These are phyloP conservation scores for Kipferlia bialata DNA, from an alignment of 78 protist species.

Conservation along the genomic window DNA sequence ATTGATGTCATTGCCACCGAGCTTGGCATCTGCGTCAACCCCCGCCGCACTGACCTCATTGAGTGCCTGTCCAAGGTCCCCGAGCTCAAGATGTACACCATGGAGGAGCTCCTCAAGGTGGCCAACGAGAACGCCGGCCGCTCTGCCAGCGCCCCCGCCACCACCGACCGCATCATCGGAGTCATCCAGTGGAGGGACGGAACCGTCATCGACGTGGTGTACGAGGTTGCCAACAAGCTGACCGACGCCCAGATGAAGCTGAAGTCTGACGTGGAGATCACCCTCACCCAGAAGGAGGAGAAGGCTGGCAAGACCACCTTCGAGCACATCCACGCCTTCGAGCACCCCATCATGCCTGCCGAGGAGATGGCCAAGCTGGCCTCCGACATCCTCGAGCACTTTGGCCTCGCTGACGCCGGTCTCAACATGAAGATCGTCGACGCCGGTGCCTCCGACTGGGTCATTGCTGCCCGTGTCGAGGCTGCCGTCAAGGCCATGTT, in stretches of 20 bases:
- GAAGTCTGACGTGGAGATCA: not conserved
- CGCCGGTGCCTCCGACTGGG: not conserved
- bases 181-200: constrained; percentile 21
- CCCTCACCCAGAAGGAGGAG: not conserved
- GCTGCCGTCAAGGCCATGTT: not conserved
- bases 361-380: not conserved
- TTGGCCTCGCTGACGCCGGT: not conserved
- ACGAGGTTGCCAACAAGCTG: constrained; percentile 5
- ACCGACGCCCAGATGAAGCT: constrained; percentile 4
- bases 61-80: constrained; percentile 2
- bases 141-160: not conserved
- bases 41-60: constrained; percentile 15
- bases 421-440: not conserved
- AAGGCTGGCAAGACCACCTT: not conserved
- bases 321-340: not conserved
- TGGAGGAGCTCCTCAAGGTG: constrained; percentile 1
- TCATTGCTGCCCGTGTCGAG: not conserved
- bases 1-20: constrained; percentile 22
- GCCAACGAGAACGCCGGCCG: constrained; percentile 15
- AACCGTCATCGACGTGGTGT: constrained; percentile 19
- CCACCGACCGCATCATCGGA: constrained; percentile 15
- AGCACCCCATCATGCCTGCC: not conserved
- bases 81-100: not conserved
- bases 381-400: not conserved
- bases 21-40: constrained; percentile 14